Evolutionary conservation across 345 rosid genomes (phyloP).

Genomic region (Rubroshorea leprosula): DNA sequence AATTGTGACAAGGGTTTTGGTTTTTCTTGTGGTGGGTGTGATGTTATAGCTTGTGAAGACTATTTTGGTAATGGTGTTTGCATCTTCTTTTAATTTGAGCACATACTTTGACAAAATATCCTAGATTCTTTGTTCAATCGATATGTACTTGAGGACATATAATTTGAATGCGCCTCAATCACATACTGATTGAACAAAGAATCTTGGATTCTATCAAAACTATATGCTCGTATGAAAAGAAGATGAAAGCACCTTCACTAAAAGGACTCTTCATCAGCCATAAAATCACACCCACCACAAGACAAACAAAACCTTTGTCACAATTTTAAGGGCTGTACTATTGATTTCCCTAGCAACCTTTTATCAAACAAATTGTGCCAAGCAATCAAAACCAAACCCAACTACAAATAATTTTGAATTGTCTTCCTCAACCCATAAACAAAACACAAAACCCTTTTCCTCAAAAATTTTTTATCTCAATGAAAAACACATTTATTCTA

Average conservation of each 20-base stretch:
- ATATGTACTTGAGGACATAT: slow-evolving; percentile 67
- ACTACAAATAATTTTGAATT: slow-evolving; percentile 86
- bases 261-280: slow-evolving; percentile 78
- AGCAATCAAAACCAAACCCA: slow-evolving; percentile 68
- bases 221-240: slow-evolving; percentile 85
- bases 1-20: slow-evolving; percentile 56
- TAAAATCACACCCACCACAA: slow-evolving; percentile 57
- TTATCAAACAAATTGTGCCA: slow-evolving; percentile 77
- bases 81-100: slow-evolving; percentile 84
- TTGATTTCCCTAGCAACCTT: slow-evolving; percentile 46
- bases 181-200: slow-evolving; percentile 74
- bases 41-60: slow-evolving; percentile 80
- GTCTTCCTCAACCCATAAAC: slow-evolving; percentile 74
- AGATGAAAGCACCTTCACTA: slow-evolving; percentile 88
- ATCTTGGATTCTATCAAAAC: slow-evolving; percentile 86
- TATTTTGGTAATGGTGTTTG: slow-evolving; percentile 78
- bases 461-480: slow-evolving; percentile 73
- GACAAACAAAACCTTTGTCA: slow-evolving; percentile 70
- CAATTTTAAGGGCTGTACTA: slow-evolving; percentile 29
- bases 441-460: slow-evolving; percentile 78
- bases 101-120: slow-evolving; percentile 86
- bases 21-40: slow-evolving; percentile 64
- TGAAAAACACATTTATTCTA: slow-evolving; percentile 49
- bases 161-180: slow-evolving; percentile 70
- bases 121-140: slow-evolving; percentile 81